Conservation (phyloP, 2,329 filamentous ascomycete genomes). For the Beauveria asiatica region DNA sequence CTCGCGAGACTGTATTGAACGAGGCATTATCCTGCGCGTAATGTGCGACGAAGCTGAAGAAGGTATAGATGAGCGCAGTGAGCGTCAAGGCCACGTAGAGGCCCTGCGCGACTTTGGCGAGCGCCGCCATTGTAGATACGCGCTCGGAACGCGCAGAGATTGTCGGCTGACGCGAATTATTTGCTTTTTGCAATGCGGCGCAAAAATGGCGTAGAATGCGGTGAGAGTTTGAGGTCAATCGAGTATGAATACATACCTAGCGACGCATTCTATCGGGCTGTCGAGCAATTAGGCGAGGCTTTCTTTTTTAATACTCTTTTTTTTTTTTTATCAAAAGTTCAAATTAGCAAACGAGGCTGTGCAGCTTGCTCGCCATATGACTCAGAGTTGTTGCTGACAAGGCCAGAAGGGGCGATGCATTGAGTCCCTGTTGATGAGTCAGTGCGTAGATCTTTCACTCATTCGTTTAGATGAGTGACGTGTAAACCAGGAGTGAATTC, state of each 20-base stretch:
- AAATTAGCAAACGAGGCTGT: neutral
- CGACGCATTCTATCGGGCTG: neutral
- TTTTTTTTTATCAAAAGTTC: neutral
- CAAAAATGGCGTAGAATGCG: neutral
- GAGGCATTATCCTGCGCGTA: neutral
- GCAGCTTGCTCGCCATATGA: neutral
- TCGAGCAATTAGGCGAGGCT: neutral
- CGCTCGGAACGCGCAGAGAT: neutral
- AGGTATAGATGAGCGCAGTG: neutral
- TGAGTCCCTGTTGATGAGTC: neutral
- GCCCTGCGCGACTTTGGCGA: neutral
- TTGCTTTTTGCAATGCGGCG: neutral
- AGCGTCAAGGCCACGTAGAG: neutral
- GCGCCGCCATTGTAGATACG: neutral
- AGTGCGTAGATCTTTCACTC: neutral
- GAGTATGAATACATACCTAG: neutral
- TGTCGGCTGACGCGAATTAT: too few relatives aligned
- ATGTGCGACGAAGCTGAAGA: neutral
- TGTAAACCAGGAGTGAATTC: neutral
- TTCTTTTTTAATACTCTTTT: neutral
- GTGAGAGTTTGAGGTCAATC: neutral
- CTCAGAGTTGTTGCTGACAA: neutral
- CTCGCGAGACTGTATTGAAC: neutral
- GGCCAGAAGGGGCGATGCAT: neutral
- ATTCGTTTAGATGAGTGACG: neutral